These are phyloP conservation scores for Sedum album DNA, from an alignment of 164 flowering plant species.

Conservation along the genomic window DNA sequence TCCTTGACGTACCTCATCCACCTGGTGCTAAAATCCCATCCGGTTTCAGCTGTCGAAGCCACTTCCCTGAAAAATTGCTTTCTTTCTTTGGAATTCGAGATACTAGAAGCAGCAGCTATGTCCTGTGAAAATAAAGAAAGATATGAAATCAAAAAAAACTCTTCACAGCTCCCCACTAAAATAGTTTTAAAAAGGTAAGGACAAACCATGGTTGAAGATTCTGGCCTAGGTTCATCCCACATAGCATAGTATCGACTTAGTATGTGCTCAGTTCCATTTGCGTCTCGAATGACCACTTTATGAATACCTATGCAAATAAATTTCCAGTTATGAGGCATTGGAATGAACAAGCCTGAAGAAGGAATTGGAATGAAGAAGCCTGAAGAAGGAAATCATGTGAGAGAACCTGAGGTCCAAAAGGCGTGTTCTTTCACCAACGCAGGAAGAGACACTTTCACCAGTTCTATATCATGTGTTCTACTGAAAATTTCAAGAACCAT, in stretches of 20 bases:
- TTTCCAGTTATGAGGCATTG: too few species aligned
- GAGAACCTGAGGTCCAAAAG: constrained; percentile 45
- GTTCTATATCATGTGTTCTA: constrained; percentile 28
- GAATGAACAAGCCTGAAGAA: neutral
- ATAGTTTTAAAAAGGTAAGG: neutral
- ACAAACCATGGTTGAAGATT: constrained; percentile 62
- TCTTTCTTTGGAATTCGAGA: constrained; percentile 38
- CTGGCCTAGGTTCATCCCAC: constrained; percentile 97
- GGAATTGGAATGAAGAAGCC: constrained; percentile 16
- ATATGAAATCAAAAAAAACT: neutral
- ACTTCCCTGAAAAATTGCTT: constrained; percentile 54
- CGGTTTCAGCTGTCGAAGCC: constrained; percentile 92
- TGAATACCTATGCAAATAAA: constrained; percentile 42
- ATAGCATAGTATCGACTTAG: constrained; percentile 76
- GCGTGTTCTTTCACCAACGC: constrained; percentile 35
- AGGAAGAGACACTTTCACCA: constrained; percentile 31
- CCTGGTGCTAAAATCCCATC: constrained; percentile 97
- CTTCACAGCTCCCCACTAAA: too few species aligned
- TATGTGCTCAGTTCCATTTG: constrained; percentile 32
- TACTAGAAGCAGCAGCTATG: constrained; percentile 49
- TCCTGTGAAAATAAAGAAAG: constrained; percentile 35
- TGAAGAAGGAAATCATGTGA: too few species aligned
- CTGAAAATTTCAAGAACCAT: constrained; percentile 34
- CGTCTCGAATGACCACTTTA: constrained; percentile 51
- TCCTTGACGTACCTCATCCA: constrained; percentile 75